Conservation (phyloP, 108 stramenopile genomes). For the Nitzschia palea region DNA sequence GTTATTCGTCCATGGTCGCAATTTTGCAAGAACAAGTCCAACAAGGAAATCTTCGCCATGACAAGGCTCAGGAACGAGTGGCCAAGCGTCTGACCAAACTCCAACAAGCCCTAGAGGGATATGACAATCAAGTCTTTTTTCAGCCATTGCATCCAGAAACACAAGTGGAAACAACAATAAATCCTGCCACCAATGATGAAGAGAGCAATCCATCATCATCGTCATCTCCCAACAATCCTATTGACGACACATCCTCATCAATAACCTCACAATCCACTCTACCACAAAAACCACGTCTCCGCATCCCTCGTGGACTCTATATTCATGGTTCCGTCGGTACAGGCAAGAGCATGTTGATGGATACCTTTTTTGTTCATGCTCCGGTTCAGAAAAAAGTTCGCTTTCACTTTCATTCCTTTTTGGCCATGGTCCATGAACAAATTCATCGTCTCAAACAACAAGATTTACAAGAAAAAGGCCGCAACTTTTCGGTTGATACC, state of each 20-base stretch:
- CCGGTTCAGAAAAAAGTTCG: constrained; percentile 49
- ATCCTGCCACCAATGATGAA: not conserved
- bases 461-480: constrained; percentile 47
- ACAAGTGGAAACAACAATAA: not conserved
- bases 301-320: constrained; percentile 83
- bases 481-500: constrained; percentile 68
- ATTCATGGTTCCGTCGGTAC: constrained; percentile 93
- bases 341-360: constrained; percentile 97
- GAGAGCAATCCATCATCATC: not conserved
- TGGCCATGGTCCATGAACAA: constrained; percentile 86
- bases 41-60: constrained; percentile 20
- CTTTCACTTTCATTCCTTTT: constrained; percentile 96
- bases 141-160: not conserved
- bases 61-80: constrained; percentile 50
- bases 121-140: constrained; percentile 35
- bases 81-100: constrained; percentile 55
- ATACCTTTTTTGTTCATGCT: constrained; percentile 75
- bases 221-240: not conserved
- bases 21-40: constrained; percentile 17
- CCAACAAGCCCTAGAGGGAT: constrained; percentile 49
- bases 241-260: not conserved
- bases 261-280: not conserved
- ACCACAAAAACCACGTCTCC: not conserved
- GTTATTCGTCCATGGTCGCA: constrained; percentile 7
- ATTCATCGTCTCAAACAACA: constrained; percentile 81